Percentiles rank a stretch among this genome's conserved stretches.
phyloP scores from a whole-genome alignment of 129 eudicot genomes.

The Heracleum sosnowskyi region DNA sequence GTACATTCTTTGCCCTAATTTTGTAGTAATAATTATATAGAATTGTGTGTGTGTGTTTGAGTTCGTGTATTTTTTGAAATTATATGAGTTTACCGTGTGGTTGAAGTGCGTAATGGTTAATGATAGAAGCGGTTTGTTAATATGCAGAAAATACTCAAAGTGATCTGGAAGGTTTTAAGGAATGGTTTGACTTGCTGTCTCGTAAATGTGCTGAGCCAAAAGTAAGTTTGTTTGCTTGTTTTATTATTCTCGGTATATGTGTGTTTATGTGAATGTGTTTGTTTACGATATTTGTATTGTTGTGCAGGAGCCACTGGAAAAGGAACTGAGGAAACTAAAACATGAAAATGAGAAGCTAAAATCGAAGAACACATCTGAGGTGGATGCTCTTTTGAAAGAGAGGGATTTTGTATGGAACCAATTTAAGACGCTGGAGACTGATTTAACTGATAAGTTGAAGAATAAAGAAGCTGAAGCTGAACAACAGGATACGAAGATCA shows the following conservation, averaged over 20 bases:
- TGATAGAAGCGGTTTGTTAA: no score
- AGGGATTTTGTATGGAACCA: constrained; percentile 47
- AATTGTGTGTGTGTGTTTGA: not conserved
- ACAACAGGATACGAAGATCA: constrained; percentile 31
- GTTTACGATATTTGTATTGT: not conserved
- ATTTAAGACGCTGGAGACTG: constrained; percentile 27
- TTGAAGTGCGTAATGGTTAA: not conserved
- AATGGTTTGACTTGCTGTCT: constrained; percentile 28
- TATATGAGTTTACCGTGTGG: not conserved
- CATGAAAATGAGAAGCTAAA: constrained; percentile 27
- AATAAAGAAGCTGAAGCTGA: constrained; percentile 25
- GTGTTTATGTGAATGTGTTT: not conserved
- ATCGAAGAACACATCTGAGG: not conserved
- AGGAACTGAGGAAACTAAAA: constrained; percentile 26
- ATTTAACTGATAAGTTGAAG: constrained; percentile 19
- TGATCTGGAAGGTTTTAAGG: constrained; percentile 37
- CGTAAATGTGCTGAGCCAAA: constrained; percentile 27
- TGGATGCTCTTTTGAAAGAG: constrained; percentile 38
- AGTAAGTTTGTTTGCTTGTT: constrained; percentile 12
- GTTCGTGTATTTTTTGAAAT: not conserved
- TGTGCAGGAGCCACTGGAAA: constrained; percentile 12
- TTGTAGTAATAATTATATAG: not conserved
- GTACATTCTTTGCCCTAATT: constrained; percentile 21
- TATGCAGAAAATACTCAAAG: constrained; percentile 29
- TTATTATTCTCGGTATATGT: not conserved